A percentile compares a stretch with the other conserved stretches of the same genome.
Conservation (phyloP, 306 rosid genomes). For the Prunus mongolica region DNA sequence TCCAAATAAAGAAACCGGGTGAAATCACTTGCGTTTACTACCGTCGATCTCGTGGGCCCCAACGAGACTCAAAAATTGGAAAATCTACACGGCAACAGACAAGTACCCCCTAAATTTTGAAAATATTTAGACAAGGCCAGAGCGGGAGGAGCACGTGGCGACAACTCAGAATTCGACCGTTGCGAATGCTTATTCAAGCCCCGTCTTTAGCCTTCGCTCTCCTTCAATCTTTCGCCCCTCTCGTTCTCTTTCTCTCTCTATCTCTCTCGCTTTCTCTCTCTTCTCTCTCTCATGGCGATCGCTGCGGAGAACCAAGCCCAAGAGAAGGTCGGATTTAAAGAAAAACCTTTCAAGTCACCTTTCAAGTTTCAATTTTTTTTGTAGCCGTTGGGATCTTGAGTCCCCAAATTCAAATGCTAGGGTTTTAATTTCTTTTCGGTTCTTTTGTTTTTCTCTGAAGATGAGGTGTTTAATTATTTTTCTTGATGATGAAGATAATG, state of each 20-base stretch:
- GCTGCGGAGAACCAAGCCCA: slow-evolving; percentile 65
- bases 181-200: slow-evolving; percentile 33
- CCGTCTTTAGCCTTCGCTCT: neutral
- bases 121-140: slow-evolving; percentile 3
- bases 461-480: neutral
- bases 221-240: neutral
- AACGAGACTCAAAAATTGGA: neutral
- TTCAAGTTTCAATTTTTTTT: neutral
- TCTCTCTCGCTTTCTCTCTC: slow-evolving; percentile 14
- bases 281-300: slow-evolving; percentile 55
- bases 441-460: neutral
- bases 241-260: neutral
- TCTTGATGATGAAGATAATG: neutral
- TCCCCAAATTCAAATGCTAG: slow-evolving; percentile 14
- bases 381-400: neutral
- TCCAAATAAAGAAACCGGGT: too few species aligned
- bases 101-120: slow-evolving; percentile 29
- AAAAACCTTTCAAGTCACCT: neutral
- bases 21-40: neutral
- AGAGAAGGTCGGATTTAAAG: slow-evolving; percentile 44
- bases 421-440: slow-evolving; percentile 4
- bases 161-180: slow-evolving; percentile 76
- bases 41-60: neutral
- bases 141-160: slow-evolving; percentile 60
- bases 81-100: neutral